phyloP scores from a whole-genome alignment of 192 early-diverging fungal genomes.

The Dissophora ornata region DNA sequence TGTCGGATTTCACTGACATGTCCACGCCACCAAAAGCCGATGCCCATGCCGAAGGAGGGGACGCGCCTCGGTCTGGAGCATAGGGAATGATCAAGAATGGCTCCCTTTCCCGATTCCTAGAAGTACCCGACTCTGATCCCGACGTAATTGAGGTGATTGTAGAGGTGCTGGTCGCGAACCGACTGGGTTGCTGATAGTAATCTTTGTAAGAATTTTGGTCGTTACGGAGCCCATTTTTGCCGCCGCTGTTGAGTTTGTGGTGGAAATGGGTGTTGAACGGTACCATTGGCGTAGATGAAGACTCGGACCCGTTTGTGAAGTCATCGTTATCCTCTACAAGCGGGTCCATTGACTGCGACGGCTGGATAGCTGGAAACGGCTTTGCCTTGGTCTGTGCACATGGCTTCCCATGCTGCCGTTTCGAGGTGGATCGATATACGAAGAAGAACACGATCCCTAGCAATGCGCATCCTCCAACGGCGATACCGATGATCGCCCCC shows the following conservation, averaged over 20 bases:
- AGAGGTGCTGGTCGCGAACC: neutral
- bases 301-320: neutral
- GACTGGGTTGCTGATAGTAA: neutral
- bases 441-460: neutral
- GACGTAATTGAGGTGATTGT: neutral
- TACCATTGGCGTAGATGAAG: conserved; percentile 5
- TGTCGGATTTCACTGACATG: neutral
- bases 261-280: neutral
- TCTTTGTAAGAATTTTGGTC: neutral
- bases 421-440: neutral
- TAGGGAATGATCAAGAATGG: conserved; percentile 16
- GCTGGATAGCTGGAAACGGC: neutral
- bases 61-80: neutral
- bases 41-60: neutral
- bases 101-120: neutral
- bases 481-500: conserved; percentile 20
- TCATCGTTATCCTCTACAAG: neutral
- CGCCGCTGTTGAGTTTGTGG: neutral
- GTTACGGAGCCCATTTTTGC: no score
- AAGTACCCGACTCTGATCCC: neutral
- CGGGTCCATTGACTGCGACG: neutral
- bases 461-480: neutral
- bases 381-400: neutral
- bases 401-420: neutral
- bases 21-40: neutral